These are phyloP conservation scores for Gnomoniopsis sp. DNA, from an alignment of 2,329 filamentous ascomycete species.

Conservation along the genomic window DNA sequence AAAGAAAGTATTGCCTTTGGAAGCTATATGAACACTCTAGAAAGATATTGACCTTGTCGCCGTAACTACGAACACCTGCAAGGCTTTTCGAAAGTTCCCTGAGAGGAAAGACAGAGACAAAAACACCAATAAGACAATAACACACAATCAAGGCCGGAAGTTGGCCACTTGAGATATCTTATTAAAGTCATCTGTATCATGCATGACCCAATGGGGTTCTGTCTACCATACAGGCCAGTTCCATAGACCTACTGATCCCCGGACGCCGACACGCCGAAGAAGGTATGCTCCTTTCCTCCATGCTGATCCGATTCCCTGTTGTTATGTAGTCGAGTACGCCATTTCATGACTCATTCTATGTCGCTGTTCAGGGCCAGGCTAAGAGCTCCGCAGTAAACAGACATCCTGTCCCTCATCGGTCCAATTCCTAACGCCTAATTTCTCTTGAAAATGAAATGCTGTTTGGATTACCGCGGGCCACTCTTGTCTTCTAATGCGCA, in stretches of 20 bases:
- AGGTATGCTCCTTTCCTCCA: conserved; percentile 13
- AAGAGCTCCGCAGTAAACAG: not conserved
- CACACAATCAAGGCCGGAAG: no score
- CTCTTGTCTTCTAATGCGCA: not conserved
- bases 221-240: not conserved
- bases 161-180: not conserved
- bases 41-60: no score
- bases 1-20: no score
- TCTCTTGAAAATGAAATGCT: not conserved
- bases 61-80: no score
- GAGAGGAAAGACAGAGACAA: no score
- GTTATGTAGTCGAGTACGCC: conserved; percentile 7
- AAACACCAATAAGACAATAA: no score
- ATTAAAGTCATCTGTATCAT: conserved; percentile 8
- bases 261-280: conserved; percentile 14
- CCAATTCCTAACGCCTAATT: not conserved
- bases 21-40: no score
- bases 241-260: conserved; percentile 2
- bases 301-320: conserved; percentile 7
- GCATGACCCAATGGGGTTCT: not conserved
- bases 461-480: not conserved
- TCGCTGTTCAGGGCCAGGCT: not conserved
- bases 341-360: conserved; percentile 14
- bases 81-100: no score
- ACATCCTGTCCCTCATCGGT: not conserved